Conservation (phyloP, 352 stramenopile species). For the Globisporangium uncinulatum region DNA sequence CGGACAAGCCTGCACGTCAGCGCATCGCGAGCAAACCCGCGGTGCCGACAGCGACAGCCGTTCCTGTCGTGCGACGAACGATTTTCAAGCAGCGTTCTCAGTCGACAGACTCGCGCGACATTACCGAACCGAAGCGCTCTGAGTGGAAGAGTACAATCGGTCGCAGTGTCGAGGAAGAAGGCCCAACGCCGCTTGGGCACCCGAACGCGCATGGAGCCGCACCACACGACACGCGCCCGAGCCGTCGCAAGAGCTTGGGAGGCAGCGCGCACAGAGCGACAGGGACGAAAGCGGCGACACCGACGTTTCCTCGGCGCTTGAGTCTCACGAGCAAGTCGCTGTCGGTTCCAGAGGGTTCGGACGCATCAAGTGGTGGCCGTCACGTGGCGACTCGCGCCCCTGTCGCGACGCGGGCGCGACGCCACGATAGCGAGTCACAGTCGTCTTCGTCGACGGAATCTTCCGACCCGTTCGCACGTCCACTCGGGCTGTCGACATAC, state of each 20-base stretch:
- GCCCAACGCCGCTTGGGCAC: too few relatives aligned
- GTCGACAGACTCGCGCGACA: conserved; percentile 11
- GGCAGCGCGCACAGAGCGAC: neutral
- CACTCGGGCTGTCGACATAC: conserved; percentile 11
- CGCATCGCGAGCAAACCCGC: conserved; percentile 4
- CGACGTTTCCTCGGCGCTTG: conserved; percentile 5
- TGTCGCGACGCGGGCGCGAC: too few relatives aligned
- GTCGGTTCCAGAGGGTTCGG: too few relatives aligned
- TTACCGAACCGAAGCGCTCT: neutral
- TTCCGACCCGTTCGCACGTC: conserved; percentile 20
- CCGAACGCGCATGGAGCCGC: neutral
- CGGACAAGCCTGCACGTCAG: neutral
- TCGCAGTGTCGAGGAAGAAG: conserved; percentile 1
- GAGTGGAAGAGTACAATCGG: conserved; percentile 6
- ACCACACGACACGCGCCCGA: neutral
- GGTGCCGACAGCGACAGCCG: neutral
- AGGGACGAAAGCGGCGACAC: conserved; percentile 1
- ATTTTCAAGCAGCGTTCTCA: conserved; percentile 10
- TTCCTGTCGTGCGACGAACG: neutral
- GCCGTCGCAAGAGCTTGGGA: conserved; percentile 8
- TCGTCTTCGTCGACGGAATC: conserved; percentile 25
- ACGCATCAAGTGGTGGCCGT: too few relatives aligned
- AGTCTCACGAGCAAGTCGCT: neutral
- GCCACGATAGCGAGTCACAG: conserved; percentile 15
- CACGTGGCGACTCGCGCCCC: too few relatives aligned